Conservation (phyloP, 2,329 filamentous ascomycete genomes). For the Verticillium dahliae region DNA sequence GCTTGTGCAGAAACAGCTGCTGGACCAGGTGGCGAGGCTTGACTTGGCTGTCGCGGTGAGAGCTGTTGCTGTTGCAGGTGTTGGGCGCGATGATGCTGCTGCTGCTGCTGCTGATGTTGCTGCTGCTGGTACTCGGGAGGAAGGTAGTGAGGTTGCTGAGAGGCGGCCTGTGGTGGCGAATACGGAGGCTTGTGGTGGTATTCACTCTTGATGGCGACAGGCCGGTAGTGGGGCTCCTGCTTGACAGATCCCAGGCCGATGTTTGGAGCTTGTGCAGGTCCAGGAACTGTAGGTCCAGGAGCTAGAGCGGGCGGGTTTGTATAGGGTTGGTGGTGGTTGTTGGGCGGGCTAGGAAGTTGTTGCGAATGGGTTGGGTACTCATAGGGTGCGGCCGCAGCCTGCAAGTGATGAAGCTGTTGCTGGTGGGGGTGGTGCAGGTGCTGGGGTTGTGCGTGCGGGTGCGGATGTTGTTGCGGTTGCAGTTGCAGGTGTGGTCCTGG, state of each 20-base stretch:
- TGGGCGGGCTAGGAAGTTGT: conserved; percentile 1
- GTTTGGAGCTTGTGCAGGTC: neutral
- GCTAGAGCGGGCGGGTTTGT: conserved; percentile 1
- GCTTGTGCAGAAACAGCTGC: neutral
- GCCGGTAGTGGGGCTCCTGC: conserved; percentile 1
- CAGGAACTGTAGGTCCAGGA: neutral
- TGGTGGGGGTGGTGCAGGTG: conserved; percentile 15
- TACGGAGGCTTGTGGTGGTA: conserved; percentile 8
- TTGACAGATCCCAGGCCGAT: neutral
- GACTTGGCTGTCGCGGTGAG: neutral
- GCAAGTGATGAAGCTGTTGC: conserved; percentile 11
- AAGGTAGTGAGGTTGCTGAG: conserved; percentile 7
- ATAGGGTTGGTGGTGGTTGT: neutral
- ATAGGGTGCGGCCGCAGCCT: neutral
- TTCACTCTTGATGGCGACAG: neutral
- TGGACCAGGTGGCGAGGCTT: neutral
- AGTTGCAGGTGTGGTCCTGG: conserved; percentile 12
- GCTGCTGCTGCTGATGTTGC: conserved; percentile 3
- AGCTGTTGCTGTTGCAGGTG: neutral
- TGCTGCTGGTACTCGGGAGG: conserved; percentile 8
- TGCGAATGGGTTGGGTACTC: conserved; percentile 6
- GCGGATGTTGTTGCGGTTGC: conserved; percentile 14
- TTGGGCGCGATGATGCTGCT: neutral
- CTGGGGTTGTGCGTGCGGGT: conserved; percentile 15
- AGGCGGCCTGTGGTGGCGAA: conserved; percentile 1